Conservation (phyloP, 2,329 filamentous ascomycete species). For the Beauveria sp. region DNA sequence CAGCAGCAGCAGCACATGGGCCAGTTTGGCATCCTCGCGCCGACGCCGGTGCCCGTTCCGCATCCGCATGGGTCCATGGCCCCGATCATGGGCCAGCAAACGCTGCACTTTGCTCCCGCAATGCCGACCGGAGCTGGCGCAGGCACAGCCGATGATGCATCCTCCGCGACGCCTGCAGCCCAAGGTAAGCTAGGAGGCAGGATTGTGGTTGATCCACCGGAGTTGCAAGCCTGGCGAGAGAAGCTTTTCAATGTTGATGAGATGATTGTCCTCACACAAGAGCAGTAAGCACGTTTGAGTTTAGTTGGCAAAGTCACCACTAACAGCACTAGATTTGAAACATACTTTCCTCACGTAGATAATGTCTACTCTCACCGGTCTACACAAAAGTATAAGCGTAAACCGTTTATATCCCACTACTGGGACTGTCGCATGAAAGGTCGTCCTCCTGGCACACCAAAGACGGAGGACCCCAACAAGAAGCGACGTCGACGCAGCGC, state of each 20-base stretch:
- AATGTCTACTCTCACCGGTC: constrained; percentile 81
- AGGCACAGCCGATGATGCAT: background rate
- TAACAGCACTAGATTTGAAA: constrained; percentile 53
- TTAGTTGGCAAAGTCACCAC: background rate
- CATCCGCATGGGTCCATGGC: background rate
- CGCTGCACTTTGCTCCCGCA: background rate
- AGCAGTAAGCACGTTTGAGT: constrained; percentile 47
- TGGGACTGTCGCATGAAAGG: constrained; percentile 81
- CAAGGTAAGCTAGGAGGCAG: constrained; percentile 41
- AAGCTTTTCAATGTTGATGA: constrained; percentile 70
- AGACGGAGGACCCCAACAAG: constrained; percentile 71
- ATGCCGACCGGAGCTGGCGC: constrained; percentile 10
- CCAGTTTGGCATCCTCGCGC: constrained; percentile 41
- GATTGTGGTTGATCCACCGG: constrained; percentile 57
- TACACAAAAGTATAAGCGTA: constrained; percentile 73
- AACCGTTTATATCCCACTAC: constrained; percentile 76
- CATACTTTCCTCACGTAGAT: constrained; percentile 76
- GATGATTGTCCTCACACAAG: constrained; percentile 62
- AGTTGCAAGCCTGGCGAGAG: constrained; percentile 61
- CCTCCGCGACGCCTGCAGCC: constrained; percentile 24
- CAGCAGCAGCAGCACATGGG: constrained; percentile 16
- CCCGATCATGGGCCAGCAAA: constrained; percentile 2
- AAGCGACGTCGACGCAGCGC: constrained; percentile 73
- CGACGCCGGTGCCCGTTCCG: constrained; percentile 19
- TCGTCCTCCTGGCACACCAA: constrained; percentile 68